phyloP scores from a whole-genome alignment of 129 eudicot species.

The Helianthus annuus region DNA sequence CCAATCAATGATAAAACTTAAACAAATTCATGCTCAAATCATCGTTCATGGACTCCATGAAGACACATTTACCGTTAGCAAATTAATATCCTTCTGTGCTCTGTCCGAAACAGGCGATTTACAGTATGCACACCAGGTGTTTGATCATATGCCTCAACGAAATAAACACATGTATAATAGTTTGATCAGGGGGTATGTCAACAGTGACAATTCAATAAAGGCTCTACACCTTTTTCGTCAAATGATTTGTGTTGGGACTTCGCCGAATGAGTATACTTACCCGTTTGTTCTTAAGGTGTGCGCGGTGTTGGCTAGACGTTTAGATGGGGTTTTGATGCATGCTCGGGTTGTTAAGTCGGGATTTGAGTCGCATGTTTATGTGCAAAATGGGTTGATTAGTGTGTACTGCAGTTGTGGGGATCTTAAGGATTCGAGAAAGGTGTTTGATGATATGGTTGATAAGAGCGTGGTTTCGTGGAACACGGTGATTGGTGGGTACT shows the following conservation, averaged over 20 bases:
- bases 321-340: constrained; percentile 35
- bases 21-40: constrained; percentile 42
- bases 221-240: constrained; percentile 18
- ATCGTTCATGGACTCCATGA: constrained; percentile 40
- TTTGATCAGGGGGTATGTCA: constrained; percentile 36
- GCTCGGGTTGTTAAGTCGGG: constrained; percentile 26
- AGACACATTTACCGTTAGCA: constrained; percentile 35
- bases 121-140: constrained; percentile 31
- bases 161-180: constrained; percentile 33
- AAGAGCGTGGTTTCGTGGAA: constrained; percentile 49
- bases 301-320: constrained; percentile 11
- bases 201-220: constrained; percentile 3
- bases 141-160: constrained; percentile 36
- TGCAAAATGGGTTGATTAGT: constrained; percentile 44
- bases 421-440: constrained; percentile 38
- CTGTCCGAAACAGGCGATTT: constrained; percentile 22
- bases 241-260: constrained; percentile 30
- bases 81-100: constrained; percentile 35
- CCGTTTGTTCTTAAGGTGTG: constrained; percentile 43
- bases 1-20: constrained; percentile 29
- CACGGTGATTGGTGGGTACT: constrained; percentile 36
- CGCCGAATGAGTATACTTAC: constrained; percentile 39
- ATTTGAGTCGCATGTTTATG: constrained; percentile 33
- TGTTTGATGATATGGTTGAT: constrained; percentile 38
- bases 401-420: constrained; percentile 31